Conservation (phyloP, 176 grass and related monocot genomes). For the Triticum dicoccoides region DNA sequence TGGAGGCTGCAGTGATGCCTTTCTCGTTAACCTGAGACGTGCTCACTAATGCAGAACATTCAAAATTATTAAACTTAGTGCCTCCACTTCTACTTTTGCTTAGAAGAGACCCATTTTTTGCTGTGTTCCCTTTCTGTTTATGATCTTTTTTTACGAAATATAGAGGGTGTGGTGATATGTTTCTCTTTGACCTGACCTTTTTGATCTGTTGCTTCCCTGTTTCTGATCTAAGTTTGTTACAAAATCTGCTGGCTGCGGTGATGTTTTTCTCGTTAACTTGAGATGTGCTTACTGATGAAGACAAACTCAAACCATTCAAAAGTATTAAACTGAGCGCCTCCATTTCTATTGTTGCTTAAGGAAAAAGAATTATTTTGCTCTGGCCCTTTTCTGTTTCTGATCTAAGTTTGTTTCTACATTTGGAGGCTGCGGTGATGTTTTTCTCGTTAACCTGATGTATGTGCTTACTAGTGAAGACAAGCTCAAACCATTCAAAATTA, state of each 20-base stretch:
- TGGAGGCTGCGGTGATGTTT: conserved; percentile 24
- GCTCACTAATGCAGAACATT: too few species aligned
- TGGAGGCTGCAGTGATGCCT: not conserved
- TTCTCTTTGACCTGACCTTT: too few species aligned
- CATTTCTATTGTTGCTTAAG: not conserved
- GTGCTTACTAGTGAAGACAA: conserved; percentile 35
- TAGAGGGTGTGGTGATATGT: too few species aligned
- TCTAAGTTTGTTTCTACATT: not conserved
- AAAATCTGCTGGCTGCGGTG: not conserved
- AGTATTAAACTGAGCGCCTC: conserved; percentile 24
- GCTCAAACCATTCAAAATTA: conserved; percentile 36
- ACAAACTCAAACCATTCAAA: conserved; percentile 45
- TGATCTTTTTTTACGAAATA: too few species aligned
- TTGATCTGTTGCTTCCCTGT: too few species aligned
- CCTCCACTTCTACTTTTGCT: too few species aligned
- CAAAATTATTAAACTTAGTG: too few species aligned
- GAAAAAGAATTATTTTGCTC: not conserved
- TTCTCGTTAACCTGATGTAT: conserved; percentile 34
- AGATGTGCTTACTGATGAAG: conserved; percentile 30
- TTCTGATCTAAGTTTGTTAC: too few species aligned
- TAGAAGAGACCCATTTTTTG: too few species aligned
- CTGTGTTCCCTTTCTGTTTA: too few species aligned
- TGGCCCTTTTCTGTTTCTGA: not conserved
- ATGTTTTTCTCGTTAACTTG: conserved; percentile 40
- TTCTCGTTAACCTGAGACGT: too few species aligned